Evolutionary conservation across 2,329 filamentous ascomycete genomes (phyloP), one percentile per base, ranked within the genome.

Genomic region (Reticulascus tulasneorum): DNA sequence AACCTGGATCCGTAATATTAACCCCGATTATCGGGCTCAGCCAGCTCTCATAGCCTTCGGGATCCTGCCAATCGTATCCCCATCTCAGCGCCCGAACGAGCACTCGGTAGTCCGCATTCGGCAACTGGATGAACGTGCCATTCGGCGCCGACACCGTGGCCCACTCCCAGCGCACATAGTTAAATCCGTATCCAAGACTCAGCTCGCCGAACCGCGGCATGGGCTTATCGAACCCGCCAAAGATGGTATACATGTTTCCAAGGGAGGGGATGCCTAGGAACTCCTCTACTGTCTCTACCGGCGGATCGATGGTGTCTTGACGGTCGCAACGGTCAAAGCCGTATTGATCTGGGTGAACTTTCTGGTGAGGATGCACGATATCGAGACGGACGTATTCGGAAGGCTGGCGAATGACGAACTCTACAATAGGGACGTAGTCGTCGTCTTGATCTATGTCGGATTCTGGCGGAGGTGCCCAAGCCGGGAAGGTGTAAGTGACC

Each of bases 41-140:
- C 38, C 38, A 41, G 25, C 38, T 41, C 11, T 41, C 38, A 12
- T 41, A 41, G 16, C 26, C 23, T 19, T 19, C 21, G 3, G 35
- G 18, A 6, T 29, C 17, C 24, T 23, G 29, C 15, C 37, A 12
- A 9, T 38, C 29, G 9, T 26, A 18, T 10, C 29, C 38, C 38
- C 38, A 33, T 23, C 24, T 29, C 9, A 41, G 20, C 10, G 38
- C 35, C 4, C 38, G 29, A 11, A 41, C 17, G 19, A 41, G 18
- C 10, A 41, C 35, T 26, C 38, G 34, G 20, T 41, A 41, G 15
- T 41, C 38, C 7, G 35, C 35, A 23, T 41, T 41, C 4, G 38
- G 38, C 13, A 41, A 20, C n/a, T 37, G 35, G n/a, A 37, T 37
- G 8, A 41, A 19, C 1, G 38, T 41, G 5, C 38, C 38, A 19